Percentiles rank a stretch among this genome's conserved stretches.
phyloP scores from a whole-genome alignment of 2,329 filamentous ascomycete species.

The Diatrype stigma region DNA sequence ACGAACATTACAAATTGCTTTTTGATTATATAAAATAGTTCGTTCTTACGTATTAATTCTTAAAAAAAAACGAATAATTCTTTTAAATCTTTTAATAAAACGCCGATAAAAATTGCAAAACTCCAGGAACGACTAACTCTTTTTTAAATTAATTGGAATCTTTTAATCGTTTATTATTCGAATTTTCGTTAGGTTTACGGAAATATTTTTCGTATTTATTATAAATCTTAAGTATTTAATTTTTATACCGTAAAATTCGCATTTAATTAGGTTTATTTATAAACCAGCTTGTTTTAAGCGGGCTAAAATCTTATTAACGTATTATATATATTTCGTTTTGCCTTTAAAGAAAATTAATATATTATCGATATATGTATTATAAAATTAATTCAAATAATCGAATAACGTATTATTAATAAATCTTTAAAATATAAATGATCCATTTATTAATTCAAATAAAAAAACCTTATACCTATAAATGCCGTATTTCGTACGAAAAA shows the following conservation, averaged over 20 bases:
- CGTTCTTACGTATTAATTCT: slow-evolving; percentile 1
- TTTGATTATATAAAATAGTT: not conserved
- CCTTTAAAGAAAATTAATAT: no score
- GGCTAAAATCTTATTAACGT: slow-evolving; percentile 1
- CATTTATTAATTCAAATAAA: no score
- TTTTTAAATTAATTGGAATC: not conserved
- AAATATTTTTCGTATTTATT: no score
- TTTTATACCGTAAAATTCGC: slow-evolving; percentile 1
- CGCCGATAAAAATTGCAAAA: slow-evolving; percentile 3
- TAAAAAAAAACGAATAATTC: slow-evolving; percentile 1
- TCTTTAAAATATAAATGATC: no score
- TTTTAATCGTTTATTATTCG: not conserved
- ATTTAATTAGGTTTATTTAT: not conserved
- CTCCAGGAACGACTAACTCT: not conserved
- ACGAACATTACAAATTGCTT: no score
- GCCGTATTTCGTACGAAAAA: no score
- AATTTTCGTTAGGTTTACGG: no score
- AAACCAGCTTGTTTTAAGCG: not conserved
- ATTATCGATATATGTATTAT: no score
- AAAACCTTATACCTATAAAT: no score
- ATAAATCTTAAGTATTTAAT: no score
- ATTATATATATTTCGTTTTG: not conserved
- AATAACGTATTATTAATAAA: no score
- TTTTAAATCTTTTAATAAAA: slow-evolving; percentile 1
- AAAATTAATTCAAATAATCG: no score